These are phyloP conservation scores for Hydnomerulius pinastri DNA, from an alignment of 768 basidiomycete genomes.

Conservation along the genomic window DNA sequence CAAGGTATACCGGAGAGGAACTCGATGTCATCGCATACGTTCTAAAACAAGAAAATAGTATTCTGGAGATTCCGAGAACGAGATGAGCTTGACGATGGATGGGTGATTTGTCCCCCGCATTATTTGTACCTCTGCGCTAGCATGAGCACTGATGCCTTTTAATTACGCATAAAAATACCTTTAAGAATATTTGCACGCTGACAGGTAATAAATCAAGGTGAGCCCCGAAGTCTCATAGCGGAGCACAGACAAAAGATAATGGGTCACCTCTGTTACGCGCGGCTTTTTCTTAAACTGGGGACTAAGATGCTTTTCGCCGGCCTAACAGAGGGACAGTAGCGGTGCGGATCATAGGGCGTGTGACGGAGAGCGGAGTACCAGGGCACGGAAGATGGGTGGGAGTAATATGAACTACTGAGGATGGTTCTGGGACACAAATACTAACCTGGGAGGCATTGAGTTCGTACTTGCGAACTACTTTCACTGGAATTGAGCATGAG, in stretches of 20 bases:
- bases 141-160: slow-evolving; percentile 4
- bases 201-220: slow-evolving; percentile 15
- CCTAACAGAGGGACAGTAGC: slow-evolving; percentile 50
- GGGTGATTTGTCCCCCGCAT: slow-evolving; percentile 95
- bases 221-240: slow-evolving; percentile 17
- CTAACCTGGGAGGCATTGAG: slow-evolving; percentile 90
- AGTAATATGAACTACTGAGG: slow-evolving; percentile 31
- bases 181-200: slow-evolving; percentile 98
- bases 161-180: slow-evolving; percentile 42
- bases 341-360: slow-evolving; percentile 13
- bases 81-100: slow-evolving; percentile 87
- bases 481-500: slow-evolving; percentile 54
- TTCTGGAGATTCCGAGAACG: slow-evolving; percentile 90
- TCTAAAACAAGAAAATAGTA: slow-evolving; percentile 95
- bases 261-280: slow-evolving; percentile 92
- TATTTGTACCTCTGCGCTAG: slow-evolving; percentile 87
- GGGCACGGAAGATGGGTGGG: slow-evolving; percentile 23
- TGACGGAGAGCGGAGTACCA: slow-evolving; percentile 14
- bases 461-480: slow-evolving; percentile 93
- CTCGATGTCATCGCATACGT: slow-evolving; percentile 48
- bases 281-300: slow-evolving; percentile 95
- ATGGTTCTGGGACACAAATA: slow-evolving; percentile 19
- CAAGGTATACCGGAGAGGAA: background rate
- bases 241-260: slow-evolving; percentile 19
- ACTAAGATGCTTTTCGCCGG: slow-evolving; percentile 91